Conservation (phyloP, 164 flowering plant genomes). For the Vitis riparia region DNA sequence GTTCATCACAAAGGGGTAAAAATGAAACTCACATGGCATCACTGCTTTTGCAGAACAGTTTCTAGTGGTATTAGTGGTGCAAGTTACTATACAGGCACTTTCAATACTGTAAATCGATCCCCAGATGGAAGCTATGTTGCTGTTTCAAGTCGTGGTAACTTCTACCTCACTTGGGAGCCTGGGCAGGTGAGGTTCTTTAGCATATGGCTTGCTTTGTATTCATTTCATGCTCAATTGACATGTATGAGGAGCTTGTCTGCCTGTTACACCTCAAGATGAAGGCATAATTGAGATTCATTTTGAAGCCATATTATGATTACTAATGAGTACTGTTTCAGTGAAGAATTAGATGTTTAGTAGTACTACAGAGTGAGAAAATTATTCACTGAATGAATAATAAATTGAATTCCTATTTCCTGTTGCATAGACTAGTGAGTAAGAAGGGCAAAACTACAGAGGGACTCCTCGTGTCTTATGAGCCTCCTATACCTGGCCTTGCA, state of each 20-base stretch:
- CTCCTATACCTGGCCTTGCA: background rate
- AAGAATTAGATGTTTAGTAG: too few relatives aligned
- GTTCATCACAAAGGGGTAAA: background rate
- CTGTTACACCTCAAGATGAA: too few relatives aligned
- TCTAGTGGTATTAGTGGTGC: slow-evolving; percentile 99
- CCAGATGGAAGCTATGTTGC: slow-evolving; percentile 98
- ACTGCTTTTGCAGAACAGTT: slow-evolving; percentile 86
- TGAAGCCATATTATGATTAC: too few relatives aligned
- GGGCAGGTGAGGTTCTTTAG: slow-evolving; percentile 75
- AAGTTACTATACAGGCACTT: slow-evolving; percentile 95
- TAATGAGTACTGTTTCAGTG: too few relatives aligned
- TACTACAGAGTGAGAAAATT: too few relatives aligned
- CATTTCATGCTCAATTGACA: background rate
- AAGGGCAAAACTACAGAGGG: background rate
- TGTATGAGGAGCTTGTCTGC: background rate
- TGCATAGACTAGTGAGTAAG: too few relatives aligned
- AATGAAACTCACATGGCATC: slow-evolving; percentile 15
- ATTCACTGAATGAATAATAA: too few relatives aligned
- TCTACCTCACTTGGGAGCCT: slow-evolving; percentile 95
- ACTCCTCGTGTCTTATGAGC: background rate
- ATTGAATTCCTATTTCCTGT: too few relatives aligned
- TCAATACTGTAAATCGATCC: slow-evolving; percentile 91
- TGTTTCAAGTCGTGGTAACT: slow-evolving; percentile 98
- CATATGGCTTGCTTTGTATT: background rate
- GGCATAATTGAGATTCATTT: too few relatives aligned